These are phyloP conservation scores for Bolboschoenus planiculmis DNA, from an alignment of 176 grass and related monocot species.

Conservation along the genomic window DNA sequence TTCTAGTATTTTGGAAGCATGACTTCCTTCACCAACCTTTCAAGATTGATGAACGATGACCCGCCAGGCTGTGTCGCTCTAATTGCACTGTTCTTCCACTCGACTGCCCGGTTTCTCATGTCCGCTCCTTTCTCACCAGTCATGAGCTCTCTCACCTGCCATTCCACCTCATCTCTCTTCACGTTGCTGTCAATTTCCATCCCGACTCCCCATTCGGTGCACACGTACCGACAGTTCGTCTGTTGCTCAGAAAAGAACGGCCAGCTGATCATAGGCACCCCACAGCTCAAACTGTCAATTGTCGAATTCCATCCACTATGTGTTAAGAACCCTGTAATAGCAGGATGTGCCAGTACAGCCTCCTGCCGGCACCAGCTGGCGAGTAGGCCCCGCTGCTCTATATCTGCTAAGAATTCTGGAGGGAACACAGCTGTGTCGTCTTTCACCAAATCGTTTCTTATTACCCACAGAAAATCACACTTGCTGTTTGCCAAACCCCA, in stretches of 20 bases:
- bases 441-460: constrained; percentile 44
- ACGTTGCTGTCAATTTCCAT: constrained; percentile 43
- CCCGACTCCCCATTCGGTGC: constrained; percentile 38
- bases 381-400: constrained; percentile 22
- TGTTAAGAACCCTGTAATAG: constrained; percentile 43
- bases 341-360: constrained; percentile 31
- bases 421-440: constrained; percentile 42
- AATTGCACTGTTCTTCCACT: constrained; percentile 39
- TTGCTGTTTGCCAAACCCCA: constrained; percentile 52
- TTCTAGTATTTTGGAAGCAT: not conserved
- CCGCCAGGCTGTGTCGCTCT: constrained; percentile 20
- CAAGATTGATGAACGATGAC: constrained; percentile 11
- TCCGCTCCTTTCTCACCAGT: constrained; percentile 38
- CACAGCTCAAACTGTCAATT: constrained; percentile 42
- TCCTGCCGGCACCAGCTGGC: constrained; percentile 52
- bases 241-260: constrained; percentile 55
- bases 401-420: constrained; percentile 25
- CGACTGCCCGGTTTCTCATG: constrained; percentile 20
- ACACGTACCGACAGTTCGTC: constrained; percentile 38
- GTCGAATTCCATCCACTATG: constrained; percentile 73
- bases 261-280: constrained; percentile 58
- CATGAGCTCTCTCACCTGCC: constrained; percentile 38
- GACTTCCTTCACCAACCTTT: not conserved
- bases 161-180: constrained; percentile 38
- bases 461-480: constrained; percentile 47